Evolutionary conservation across 306 rosid genomes (phyloP), one percentile per base, ranked within the genome.

Genomic region (Adenanthera pavonina): DNA sequence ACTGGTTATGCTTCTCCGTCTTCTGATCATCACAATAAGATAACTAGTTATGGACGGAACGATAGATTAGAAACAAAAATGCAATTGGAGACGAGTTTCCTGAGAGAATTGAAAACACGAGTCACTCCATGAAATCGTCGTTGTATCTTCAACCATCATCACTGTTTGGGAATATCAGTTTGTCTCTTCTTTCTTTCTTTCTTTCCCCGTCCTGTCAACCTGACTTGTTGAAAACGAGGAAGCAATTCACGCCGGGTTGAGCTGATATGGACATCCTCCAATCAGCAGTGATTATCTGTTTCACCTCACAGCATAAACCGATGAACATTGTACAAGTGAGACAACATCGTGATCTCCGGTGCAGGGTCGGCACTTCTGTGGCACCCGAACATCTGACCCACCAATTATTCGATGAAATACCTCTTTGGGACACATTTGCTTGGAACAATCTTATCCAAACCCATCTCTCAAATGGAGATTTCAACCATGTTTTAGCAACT

Each of bases 51-150:
- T 44, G 4, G 49, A 20, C 14, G 3, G 12, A 7, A 30, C 60
- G 48, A 46, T 4, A 6, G 8, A 66, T 40, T 15, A 16, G 30
- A 65, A 36, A 38, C 71, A 69, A 65, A 15, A 25, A 9, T 6
- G 66, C 16, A 69, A 51, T 9, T 40, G 4, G 10, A 6, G 3
- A 44, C 2, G 40, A 43, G 16, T 62, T 46, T 46, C 2, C 20
- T 2, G 65, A 33, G 56, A 47, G 43, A 15, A n/a, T 44, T 6
- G n/a, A 14, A 25, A 56, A 60, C 7, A 9, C 2, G 4, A 84
- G 91, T 51, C 8, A 92, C 97, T 91, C 95, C 89, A 95, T 15
- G 87, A 91, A 95, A 70, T 89, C 86, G 66, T 90, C 95, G 54
- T 90, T 80, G 87, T 77, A 89, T 67, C 72, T 9, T 40, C 11